Conservation (phyloP, 495 filamentous ascomycete genomes). For the Aspergillus egyptiacus region DNA sequence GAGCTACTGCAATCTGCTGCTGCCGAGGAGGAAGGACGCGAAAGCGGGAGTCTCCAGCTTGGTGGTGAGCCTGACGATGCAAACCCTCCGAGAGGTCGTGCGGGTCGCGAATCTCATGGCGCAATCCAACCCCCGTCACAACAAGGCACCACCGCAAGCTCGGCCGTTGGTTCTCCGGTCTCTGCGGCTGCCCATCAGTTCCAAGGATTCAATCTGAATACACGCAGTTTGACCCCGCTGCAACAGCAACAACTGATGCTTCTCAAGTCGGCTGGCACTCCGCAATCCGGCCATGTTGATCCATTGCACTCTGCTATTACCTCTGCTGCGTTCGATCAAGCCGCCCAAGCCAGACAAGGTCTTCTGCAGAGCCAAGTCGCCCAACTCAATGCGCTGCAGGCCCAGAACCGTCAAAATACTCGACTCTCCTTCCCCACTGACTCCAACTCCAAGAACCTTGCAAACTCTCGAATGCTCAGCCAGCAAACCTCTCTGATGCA, state of each 20-base stretch:
- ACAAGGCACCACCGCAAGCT: conserved; percentile 47
- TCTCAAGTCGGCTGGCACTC: conserved; percentile 54
- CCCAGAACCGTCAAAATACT: conserved; percentile 79
- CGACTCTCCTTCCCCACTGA: conserved; percentile 87
- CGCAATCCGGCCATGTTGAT: conserved; percentile 48
- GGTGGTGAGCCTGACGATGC: conserved; percentile 84
- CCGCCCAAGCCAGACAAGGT: conserved; percentile 36
- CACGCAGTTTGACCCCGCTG: conserved; percentile 68
- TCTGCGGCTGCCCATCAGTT: conserved; percentile 50
- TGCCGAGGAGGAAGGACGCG: conserved; percentile 53
- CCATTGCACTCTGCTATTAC: conserved; percentile 52
- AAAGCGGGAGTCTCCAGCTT: conserved; percentile 80
- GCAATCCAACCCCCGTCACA: conserved; percentile 72
- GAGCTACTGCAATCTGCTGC: conserved; percentile 46
- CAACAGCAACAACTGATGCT: conserved; percentile 70
- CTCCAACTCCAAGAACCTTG: conserved; percentile 69
- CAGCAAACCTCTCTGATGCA: conserved; percentile 92
- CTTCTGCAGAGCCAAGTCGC: conserved; percentile 57
- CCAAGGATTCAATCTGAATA: conserved; percentile 51
- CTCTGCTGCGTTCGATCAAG: conserved; percentile 34
- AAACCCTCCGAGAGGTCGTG: conserved; percentile 45
- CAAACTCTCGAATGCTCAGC: conserved; percentile 77
- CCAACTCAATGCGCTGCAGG: conserved; percentile 52
- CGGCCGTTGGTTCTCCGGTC: conserved; percentile 39
- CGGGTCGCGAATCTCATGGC: conserved; percentile 44